Base-by-base conservation (phyloP, 164 flowering plant species). In the Vitis labrusca region DNA sequence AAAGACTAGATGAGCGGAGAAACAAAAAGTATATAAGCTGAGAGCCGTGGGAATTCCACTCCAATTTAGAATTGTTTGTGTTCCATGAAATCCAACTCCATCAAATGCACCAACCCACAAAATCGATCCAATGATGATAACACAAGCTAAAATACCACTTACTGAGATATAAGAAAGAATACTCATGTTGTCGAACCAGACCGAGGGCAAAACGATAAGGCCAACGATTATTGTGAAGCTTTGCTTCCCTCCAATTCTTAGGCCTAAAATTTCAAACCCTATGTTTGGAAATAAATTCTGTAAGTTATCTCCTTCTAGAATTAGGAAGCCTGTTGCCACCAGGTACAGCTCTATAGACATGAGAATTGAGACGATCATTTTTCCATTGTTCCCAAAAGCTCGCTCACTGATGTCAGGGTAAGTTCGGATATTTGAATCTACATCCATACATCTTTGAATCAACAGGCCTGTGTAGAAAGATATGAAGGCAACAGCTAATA, bases 231-330 rank as follows among this genome's bases (percentile, higher is more conserved):
- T 50, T 15, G 69, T 65, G 32, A 74, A 74, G 8, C 59, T 30
- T 10, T 69, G 73, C 50, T 49, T 69, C 8, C 77, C 77, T 50
- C 48, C 61, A 0, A 74, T 1, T 1, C 8, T 63, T 0, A 68
- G 9, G 0, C 53, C 16, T 10, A 50, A 68, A 23, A 69, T 7
- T 10, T 68, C 51, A 14, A 74, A 57, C 0, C 23, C 52, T 10
- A 62, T 14, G 14, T 68, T 5, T 17, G 72, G 72, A 9, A 62
- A 68, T 48, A 68, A 19, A 50, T 68, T 74, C 11, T 57, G 63
- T n/a, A 74, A 59, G 54, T 68, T 74, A 65, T 74, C 77, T 2
- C 77, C 77, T 74, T 68, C 77, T 3, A 74, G 44, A 7, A 74
- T 68, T 15, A 74, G 44, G 30, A 74, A 50, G 8, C 62, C 72